These are phyloP conservation scores for Venturia asperata DNA, from an alignment of 2,329 filamentous ascomycete species.

Conservation along the genomic window DNA sequence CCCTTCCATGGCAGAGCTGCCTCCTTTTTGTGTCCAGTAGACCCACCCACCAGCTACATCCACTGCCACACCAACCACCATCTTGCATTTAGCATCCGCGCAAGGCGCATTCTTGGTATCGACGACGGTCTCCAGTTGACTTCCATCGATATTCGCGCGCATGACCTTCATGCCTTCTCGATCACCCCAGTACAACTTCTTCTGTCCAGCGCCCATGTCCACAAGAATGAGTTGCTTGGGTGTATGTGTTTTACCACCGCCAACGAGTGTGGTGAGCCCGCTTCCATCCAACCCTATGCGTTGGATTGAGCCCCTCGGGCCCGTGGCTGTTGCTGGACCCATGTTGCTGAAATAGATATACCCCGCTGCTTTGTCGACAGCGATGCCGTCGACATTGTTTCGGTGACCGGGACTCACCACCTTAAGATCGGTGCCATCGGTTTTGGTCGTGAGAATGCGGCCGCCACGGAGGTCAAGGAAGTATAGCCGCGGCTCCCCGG, in stretches of 20 bases:
- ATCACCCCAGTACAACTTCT: conserved; percentile 19
- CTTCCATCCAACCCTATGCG: conserved; percentile 13
- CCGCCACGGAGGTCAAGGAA: conserved; percentile 3
- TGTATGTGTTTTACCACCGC: conserved; percentile 13
- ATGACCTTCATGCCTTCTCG: conserved; percentile 20
- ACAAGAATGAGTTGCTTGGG: conserved; percentile 17
- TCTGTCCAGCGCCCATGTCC: conserved; percentile 2
- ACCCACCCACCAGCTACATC: conserved; percentile 16
- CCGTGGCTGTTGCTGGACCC: not conserved
- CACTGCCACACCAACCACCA: conserved; percentile 18
- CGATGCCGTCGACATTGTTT: conserved; percentile 15
- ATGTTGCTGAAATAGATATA: conserved; percentile 19
- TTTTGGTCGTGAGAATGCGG: conserved; percentile 2
- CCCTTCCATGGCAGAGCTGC: conserved; percentile 2
- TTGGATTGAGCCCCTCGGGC: conserved; percentile 8
- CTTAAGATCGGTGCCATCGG: conserved; percentile 12
- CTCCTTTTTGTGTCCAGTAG: conserved; percentile 20
- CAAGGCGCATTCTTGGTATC: conserved; percentile 8
- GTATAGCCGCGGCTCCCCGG: conserved; percentile 9
- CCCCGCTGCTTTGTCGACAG: conserved; percentile 18
- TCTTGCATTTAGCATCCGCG: not conserved
- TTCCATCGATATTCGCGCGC: conserved; percentile 19
- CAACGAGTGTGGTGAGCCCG: conserved; percentile 13
- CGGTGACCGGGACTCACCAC: not conserved
- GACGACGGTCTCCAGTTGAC: conserved; percentile 14